A percentile compares a stretch with the other conserved stretches of the same genome.
phyloP scores from a whole-genome alignment of 1,284 basidiomycete species.

The Cystobasidiaceae sp. region DNA sequence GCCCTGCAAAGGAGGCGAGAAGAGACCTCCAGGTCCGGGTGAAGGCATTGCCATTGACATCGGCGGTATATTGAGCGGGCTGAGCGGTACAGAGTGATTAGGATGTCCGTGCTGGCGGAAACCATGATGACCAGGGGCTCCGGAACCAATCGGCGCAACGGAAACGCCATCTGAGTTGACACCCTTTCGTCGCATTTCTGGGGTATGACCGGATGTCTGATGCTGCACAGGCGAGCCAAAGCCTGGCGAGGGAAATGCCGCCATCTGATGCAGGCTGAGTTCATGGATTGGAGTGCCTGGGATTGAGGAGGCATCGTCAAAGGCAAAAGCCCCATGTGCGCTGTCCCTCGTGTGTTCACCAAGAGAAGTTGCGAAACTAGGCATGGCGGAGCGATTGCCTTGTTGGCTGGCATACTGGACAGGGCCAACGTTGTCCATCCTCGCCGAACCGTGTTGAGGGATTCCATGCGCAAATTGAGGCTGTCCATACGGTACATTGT shows the following conservation, averaged over 20 bases:
- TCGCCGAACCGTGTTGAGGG: too few species aligned
- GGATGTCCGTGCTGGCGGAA: neutral
- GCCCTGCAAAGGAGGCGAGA: constrained; percentile 17
- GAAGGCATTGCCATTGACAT: constrained; percentile 20
- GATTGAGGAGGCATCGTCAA: constrained; percentile 13
- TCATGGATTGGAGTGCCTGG: constrained; percentile 27
- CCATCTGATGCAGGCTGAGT: constrained; percentile 3
- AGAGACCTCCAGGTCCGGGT: constrained; percentile 20
- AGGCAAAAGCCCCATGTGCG: too few species aligned
- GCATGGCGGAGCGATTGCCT: too few species aligned
- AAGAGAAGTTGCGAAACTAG: too few species aligned
- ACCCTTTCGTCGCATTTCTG: constrained; percentile 6
- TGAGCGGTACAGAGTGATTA: neutral
- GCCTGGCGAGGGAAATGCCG: constrained; percentile 28
- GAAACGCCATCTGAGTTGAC: constrained; percentile 19
- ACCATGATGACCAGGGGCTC: neutral
- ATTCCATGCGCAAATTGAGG: too few species aligned
- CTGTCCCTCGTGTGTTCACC: too few species aligned
- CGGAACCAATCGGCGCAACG: constrained; percentile 25
- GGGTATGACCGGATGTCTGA: neutral
- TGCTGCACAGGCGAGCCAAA: constrained; percentile 17
- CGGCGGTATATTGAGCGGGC: constrained; percentile 18
- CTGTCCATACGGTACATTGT: too few species aligned
- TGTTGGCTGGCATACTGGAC: too few species aligned
- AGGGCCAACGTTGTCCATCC: too few species aligned